Evolutionary conservation across 1,284 basidiomycete species (phyloP), one percentile per base, ranked within the genome.

Genomic region (Austropuccinia psidii): DNA sequence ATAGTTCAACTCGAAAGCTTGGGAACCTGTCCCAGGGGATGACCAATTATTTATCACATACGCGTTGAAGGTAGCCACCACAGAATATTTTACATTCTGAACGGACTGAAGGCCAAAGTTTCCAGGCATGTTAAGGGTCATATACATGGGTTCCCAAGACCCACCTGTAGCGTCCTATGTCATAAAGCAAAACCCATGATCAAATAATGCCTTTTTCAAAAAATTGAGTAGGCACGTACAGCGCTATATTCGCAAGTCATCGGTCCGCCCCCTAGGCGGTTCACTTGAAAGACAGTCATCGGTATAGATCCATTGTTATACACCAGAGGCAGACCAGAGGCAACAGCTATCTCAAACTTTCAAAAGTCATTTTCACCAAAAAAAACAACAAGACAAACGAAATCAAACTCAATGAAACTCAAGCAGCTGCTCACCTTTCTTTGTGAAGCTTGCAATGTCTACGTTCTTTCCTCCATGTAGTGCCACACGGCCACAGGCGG

Each of bases 91-190:
- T 27, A 27, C 27, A 15, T 61, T 52, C 35, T 55, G 39, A 15
- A 50, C 37, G 6, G 69, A 29, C 52, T 58, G 19, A 4, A 5
- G 37, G 0, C 69, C 69, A 50, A 62, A 54, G 37, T 72, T 72
- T 11, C 69, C 69, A 37, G 50, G 21, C 33, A 72, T 43, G 57
- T 72, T 72, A 13, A 72, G 58, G n/a, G 69, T 72, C 27, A 54
- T 50, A 39, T 52, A 45, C 69, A 62, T 62, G 6, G 69, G 69
- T 62, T 61, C 45, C 55, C 55, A 72, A 0, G 43, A 52, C 13
- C 52, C 39, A 9, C 69, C 69, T 9, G 57, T 72, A 24, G 57
- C 69, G 21, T 72, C 69, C 69, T 72, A 7, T 0, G 43, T 11
- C 50, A 54, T 15, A 2, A 43, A 62, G 19, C 3, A 17, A 27